These are phyloP conservation scores for Dioszegia crocea DNA, from an alignment of 768 basidiomycete genomes.

Conservation along the genomic window DNA sequence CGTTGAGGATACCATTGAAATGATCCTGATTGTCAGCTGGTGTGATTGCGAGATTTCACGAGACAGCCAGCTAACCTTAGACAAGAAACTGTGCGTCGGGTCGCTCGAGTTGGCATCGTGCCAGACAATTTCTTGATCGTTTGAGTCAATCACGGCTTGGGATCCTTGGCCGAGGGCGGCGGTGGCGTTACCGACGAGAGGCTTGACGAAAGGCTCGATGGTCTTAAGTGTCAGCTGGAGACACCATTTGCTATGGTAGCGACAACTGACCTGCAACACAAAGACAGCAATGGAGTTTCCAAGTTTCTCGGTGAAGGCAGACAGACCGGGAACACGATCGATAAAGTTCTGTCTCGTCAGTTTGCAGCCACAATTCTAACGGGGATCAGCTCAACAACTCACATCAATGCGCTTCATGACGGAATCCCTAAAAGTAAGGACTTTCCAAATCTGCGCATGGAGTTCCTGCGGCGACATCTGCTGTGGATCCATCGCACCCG, in stretches of 20 bases:
- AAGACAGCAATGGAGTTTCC: conserved; percentile 71
- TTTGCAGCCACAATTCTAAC: background rate
- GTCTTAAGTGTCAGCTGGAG: conserved; percentile 58
- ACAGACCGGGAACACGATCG: conserved; percentile 78
- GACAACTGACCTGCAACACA: conserved; percentile 7
- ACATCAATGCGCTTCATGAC: conserved; percentile 69
- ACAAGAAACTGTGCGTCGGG: conserved; percentile 60
- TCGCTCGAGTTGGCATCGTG: conserved; percentile 75
- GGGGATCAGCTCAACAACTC: conserved; percentile 6
- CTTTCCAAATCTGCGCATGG: conserved; percentile 76
- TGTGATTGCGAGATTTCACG: background rate
- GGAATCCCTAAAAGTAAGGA: conserved; percentile 77
- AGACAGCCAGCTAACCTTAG: conserved; percentile 55
- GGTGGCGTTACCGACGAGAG: conserved; percentile 68
- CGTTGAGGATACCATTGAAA: conserved; percentile 67
- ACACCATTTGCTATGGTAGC: no score
- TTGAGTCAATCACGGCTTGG: conserved; percentile 69
- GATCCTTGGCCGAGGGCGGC: conserved; percentile 61
- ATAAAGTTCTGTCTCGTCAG: conserved; percentile 40
- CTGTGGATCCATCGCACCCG: conserved; percentile 67
- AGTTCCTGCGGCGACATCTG: conserved; percentile 86
- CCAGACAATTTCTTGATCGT: conserved; percentile 84
- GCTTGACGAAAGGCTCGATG: conserved; percentile 77
- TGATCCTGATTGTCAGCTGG: conserved; percentile 57
- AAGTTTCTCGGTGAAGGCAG: conserved; percentile 68